A percentile compares a stretch with the other conserved stretches of the same genome.
These are phyloP conservation scores for Botrytis fabae DNA, from an alignment of 2,329 filamentous ascomycete species.

Conservation along the genomic window DNA sequence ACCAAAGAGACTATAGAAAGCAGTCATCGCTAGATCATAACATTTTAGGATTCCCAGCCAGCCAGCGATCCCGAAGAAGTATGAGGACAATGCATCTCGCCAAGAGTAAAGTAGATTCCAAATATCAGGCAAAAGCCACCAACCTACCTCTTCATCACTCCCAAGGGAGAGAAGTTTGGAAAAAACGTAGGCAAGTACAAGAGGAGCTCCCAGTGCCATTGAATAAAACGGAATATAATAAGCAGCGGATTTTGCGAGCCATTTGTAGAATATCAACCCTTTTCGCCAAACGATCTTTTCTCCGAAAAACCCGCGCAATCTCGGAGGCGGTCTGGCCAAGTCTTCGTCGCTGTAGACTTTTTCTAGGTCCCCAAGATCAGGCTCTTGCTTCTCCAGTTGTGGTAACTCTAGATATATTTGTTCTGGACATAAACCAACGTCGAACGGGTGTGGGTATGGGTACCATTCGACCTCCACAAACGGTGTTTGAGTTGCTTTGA, in stretches of 20 bases:
- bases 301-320: background rate
- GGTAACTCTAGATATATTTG: background rate
- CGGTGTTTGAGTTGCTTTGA: background rate
- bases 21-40: background rate
- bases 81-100: background rate
- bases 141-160: background rate
- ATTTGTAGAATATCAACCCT: background rate
- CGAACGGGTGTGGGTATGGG: background rate
- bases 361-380: background rate
- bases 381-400: background rate
- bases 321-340: background rate
- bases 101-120: background rate
- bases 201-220: background rate
- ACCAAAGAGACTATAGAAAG: background rate
- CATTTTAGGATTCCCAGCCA: background rate
- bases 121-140: background rate
- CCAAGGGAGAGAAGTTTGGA: background rate
- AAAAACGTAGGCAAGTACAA: background rate
- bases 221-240: background rate
- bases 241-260: background rate
- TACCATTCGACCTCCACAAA: background rate
- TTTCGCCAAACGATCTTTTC: background rate
- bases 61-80: background rate
- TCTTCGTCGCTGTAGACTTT: background rate
- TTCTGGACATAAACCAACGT: background rate